Conservation (phyloP, 2,329 filamentous ascomycete genomes). For the Gnomoniopsis smithogilvyi region DNA sequence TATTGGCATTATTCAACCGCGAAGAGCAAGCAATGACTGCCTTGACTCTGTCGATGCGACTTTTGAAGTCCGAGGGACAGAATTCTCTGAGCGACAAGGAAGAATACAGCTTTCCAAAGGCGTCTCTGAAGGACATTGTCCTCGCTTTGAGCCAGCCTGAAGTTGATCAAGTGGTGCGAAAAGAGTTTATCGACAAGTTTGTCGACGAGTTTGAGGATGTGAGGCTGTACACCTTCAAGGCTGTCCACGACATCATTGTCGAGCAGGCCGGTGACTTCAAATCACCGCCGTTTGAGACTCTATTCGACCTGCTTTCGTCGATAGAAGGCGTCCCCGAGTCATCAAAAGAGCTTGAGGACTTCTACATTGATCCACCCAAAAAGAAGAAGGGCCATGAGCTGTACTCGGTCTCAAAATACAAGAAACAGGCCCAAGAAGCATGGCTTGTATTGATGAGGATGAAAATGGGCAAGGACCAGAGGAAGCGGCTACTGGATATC, state of each 20-base stretch:
- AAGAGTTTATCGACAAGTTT: conserved; percentile 75
- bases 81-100: conserved; percentile 53
- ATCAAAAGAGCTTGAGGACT: conserved; percentile 63
- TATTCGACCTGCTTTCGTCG: conserved; percentile 60
- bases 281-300: conserved; percentile 47
- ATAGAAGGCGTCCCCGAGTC: conserved; percentile 70
- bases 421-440: conserved; percentile 76
- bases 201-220: conserved; percentile 80
- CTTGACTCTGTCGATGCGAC: conserved; percentile 76
- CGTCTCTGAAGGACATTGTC: conserved; percentile 65
- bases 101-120: conserved; percentile 66
- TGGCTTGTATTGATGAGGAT: conserved; percentile 77
- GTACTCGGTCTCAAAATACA: conserved; percentile 66
- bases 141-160: conserved; percentile 56
- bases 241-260: conserved; percentile 40
- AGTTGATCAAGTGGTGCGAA: conserved; percentile 57
- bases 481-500: conserved; percentile 72
- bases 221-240: conserved; percentile 75
- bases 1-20: conserved; percentile 59
- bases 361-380: conserved; percentile 60
- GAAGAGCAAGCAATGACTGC: conserved; percentile 66
- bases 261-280: conserved; percentile 24
- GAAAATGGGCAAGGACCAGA: conserved; percentile 66
- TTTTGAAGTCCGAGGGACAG: conserved; percentile 76
- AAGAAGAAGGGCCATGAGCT: conserved; percentile 66